These are phyloP conservation scores for Lojkania enalia DNA, from an alignment of 2,329 filamentous ascomycete species.

Conservation along the genomic window DNA sequence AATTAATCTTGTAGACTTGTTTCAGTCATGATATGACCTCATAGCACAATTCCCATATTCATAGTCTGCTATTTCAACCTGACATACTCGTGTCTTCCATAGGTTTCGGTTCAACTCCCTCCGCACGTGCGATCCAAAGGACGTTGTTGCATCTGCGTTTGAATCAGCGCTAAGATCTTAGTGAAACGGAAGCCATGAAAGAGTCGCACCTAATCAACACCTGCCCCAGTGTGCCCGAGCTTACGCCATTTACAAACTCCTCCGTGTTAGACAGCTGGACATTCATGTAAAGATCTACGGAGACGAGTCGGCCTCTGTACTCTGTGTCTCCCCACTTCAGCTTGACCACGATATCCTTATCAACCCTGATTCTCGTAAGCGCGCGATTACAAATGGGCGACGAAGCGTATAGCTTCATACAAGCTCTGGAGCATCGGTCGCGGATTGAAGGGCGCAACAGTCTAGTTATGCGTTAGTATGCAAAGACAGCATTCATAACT, in stretches of 20 bases:
- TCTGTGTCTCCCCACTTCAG: constrained; percentile 98
- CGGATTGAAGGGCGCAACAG: constrained; percentile 79
- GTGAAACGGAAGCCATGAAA: background rate
- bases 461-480: background rate
- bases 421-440: constrained; percentile 94
- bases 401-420: constrained; percentile 56
- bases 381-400: background rate
- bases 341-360: constrained; percentile 86
- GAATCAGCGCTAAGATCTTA: constrained; percentile 6
- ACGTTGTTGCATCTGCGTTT: constrained; percentile 84
- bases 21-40: too few relatives aligned
- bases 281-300: constrained; percentile 99
- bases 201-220: constrained; percentile 80
- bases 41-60: too few relatives aligned
- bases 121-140: constrained; percentile 76
- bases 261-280: constrained; percentile 88
- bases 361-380: constrained; percentile 62
- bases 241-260: constrained; percentile 88
- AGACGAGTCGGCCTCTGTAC: constrained; percentile 91
- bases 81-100: constrained; percentile 46
- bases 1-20: too few relatives aligned
- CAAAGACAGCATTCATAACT: too few relatives aligned
- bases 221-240: constrained; percentile 81
- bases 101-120: constrained; percentile 50
- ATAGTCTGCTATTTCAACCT: constrained; percentile 35